Conservation (phyloP, 73 alveolate genomes). For the Tetrahymena borealis region DNA sequence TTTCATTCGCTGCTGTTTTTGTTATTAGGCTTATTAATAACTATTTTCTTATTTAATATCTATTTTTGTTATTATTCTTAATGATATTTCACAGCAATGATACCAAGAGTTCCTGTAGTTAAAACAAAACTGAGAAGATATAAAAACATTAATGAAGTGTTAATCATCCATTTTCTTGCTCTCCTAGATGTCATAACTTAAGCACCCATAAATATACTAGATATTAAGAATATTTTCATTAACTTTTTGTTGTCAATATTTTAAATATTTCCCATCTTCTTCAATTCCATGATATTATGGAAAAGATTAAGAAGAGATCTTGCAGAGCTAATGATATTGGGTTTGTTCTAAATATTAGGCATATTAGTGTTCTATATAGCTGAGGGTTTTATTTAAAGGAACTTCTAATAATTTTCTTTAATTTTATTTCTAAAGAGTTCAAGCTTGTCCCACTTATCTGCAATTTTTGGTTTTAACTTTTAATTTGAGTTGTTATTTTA, state of each 20-base stretch:
- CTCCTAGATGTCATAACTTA: not conserved
- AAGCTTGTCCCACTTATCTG: not conserved
- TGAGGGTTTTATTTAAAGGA: not conserved
- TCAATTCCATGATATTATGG: not conserved
- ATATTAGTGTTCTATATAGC: not conserved
- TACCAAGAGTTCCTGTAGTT: not conserved
- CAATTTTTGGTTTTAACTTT: not conserved
- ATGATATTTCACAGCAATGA: not conserved
- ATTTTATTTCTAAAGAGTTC: not conserved
- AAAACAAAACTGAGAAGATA: not conserved
- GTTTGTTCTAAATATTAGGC: not conserved
- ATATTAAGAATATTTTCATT: not conserved
- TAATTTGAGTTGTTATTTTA: not conserved
- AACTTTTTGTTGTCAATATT: not conserved
- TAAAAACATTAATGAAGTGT: not conserved
- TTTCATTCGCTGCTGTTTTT: not conserved
- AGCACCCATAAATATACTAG: not conserved
- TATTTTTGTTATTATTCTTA: not conserved
- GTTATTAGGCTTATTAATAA: not conserved
- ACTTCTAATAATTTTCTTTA: not conserved
- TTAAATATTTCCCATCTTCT: not conserved
- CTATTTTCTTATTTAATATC: not conserved
- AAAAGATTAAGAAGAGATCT: not conserved
- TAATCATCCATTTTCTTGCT: not conserved
- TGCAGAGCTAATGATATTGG: not conserved